Base-by-base conservation (phyloP, 352 stramenopile genomes). In the Phytophthora niederhauseri region DNA sequence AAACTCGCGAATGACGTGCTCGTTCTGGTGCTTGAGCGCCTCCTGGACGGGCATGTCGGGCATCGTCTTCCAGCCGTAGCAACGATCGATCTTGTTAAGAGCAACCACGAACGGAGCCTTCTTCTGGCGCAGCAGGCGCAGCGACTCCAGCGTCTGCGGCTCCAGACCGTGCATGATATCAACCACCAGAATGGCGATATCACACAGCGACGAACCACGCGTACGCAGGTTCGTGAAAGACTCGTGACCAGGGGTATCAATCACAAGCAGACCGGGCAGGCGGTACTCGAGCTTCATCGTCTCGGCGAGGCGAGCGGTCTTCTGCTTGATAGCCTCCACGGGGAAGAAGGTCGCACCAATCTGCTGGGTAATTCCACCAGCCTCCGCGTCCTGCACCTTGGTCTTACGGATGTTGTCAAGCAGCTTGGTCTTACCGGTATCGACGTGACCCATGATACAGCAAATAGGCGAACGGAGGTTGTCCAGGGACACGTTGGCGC, bases 141-240 rank as follows among this genome's bases (percentile, higher is more conserved):
- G 81, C 77, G 96, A 99, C 75, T 99, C 98, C 68, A 99, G 96
- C 20, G 98, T 99, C 79, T 99, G 98, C 52, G 96, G 98, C 85
- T 99, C 98, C 7, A 99, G 82, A 66, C 97, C 98, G 87, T 99
- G 98, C 98, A 99, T 99, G 54, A 99, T 97, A 82, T 99, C 98
- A 3, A 99, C 93, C 3, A 99, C 98, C 8, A 99, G 76, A 73
- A 99, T 99, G n/a, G 98, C 98, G 57, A 99, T 98, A 87, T 99
- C 98, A 87, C 97, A 99, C 6, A 99, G 80, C 31, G 92, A 99
- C 20, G 95, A 99, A 53, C 98, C 98, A 70, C 98, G 91, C 52
- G 87, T 96, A 56, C 98, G 92, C 53, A 99, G 71, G 81, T 99
- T 99, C n/a, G 96, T 98, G 75, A 99, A 99, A 38, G 94, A 98